phyloP scores from a whole-genome alignment of 2,329 filamentous ascomycete species.

The Exophiala aquamarina region DNA sequence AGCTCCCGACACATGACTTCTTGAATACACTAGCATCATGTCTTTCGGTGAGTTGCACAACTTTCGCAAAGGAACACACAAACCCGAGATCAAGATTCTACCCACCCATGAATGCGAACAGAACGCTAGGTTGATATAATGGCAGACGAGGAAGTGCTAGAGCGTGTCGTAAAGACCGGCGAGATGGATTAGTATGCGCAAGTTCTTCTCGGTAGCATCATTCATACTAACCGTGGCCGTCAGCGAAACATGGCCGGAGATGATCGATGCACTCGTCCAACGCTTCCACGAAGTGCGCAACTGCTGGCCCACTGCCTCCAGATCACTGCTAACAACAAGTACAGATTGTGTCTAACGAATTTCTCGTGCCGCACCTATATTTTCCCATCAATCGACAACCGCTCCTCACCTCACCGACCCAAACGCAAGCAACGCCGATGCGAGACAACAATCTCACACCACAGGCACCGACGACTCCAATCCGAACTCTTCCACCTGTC shows the following conservation, averaged over 20 bases:
- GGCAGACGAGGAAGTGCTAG: conserved; percentile 56
- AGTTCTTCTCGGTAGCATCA: conserved; percentile 9
- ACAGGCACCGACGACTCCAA: conserved; percentile 37
- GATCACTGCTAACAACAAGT: conserved; percentile 5
- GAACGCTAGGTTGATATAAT: too few species aligned
- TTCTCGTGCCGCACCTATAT: conserved; percentile 64
- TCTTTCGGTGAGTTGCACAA: too few species aligned
- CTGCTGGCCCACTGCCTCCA: conserved; percentile 1
- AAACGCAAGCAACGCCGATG: conserved; percentile 25
- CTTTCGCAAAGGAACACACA: too few species aligned
- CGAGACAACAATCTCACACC: conserved; percentile 32
- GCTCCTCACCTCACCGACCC: conserved; percentile 32
- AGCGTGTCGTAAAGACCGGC: conserved; percentile 58
- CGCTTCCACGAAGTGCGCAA: conserved; percentile 65
- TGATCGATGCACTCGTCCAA: conserved; percentile 65
- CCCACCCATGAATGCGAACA: too few species aligned
- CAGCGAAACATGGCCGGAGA: conserved; percentile 68
- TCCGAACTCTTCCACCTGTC: conserved; percentile 38
- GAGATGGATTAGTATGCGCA: conserved; percentile 56
- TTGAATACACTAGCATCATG: too few species aligned
- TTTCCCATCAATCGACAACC: conserved; percentile 44
- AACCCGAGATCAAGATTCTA: too few species aligned
- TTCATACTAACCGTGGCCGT: too few species aligned
- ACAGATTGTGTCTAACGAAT: conserved; percentile 74
- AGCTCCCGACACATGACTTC: too few species aligned